Evolutionary conservation across 2,329 filamentous ascomycete species (phyloP), one percentile per base, ranked within the genome.

Genomic region (Trichoderma sp.): DNA sequence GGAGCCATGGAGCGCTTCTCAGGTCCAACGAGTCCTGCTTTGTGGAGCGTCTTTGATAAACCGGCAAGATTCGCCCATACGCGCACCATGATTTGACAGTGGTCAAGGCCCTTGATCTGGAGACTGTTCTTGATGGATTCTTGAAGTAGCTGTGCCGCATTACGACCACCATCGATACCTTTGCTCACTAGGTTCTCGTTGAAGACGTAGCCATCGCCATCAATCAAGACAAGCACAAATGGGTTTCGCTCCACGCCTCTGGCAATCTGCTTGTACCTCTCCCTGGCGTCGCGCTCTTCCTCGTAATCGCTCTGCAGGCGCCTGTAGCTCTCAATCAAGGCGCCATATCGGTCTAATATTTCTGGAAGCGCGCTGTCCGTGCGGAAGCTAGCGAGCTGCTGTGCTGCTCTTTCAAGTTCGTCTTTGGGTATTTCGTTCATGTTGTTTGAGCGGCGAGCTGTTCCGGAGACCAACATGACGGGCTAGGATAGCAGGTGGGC

Each of bases 211-310:
- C 87, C 87, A 78, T 91, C 88, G 23, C 88, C 89, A 71, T 91
- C 89, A 13, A 91, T 80, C 0, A 91, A 80, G 7, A 91, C 85
- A 2, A 91, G 81, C 1, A 88, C 87, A 74, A 90, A 91, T 0
- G 88, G 85, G 73, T 87, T 87, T 23, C 85, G 84, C 28, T 87
- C 84, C 74, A 84, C 81, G 13, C 81, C 82, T 66, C 82, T 81
- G 6, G 84, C 84, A 70, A 86, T 77, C 74, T 85, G 83, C 75
- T 89, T 88, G 80, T 88, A 89, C 55, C 84, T 84, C 72, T 88
- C 86, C 4, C 86, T 80, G 0, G 82, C 79, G 63, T 87, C 85
- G 53, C 85, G 84, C 73, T 87, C 86, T 73, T 89, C 85, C 73
- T 89, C 87, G 68, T 86, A 88, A 73, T 89, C 86, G 73, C 84